These are phyloP conservation scores for Russula abietina DNA, from an alignment of 768 basidiomycete species.

Conservation along the genomic window DNA sequence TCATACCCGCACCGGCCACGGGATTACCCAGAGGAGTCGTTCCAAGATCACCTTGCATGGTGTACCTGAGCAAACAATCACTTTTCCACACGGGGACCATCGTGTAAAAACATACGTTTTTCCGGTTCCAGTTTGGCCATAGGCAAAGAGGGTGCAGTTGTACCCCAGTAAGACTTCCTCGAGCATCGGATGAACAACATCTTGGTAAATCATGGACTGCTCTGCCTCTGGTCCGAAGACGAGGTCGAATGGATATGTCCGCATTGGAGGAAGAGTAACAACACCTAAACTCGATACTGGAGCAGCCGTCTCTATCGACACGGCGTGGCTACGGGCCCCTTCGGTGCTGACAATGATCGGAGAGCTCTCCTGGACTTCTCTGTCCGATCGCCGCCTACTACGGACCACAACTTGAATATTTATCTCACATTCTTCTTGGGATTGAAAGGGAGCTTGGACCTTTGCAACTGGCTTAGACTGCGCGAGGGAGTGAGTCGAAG, in stretches of 20 bases:
- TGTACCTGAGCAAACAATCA: slow-evolving; percentile 50
- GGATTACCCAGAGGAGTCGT: slow-evolving; percentile 84
- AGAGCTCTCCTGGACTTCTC: slow-evolving; percentile 79
- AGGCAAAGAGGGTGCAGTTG: slow-evolving; percentile 96
- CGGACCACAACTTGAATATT: slow-evolving; percentile 94
- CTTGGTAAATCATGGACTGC: slow-evolving; percentile 88
- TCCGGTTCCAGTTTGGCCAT: slow-evolving; percentile 97
- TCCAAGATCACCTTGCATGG: slow-evolving; percentile 93
- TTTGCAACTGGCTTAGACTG: slow-evolving; percentile 24
- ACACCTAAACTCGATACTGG: slow-evolving; percentile 68
- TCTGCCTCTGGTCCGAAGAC: slow-evolving; percentile 98
- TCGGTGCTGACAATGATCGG: slow-evolving; percentile 79
- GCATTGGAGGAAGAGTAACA: slow-evolving; percentile 63
- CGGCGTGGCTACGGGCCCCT: slow-evolving; percentile 67
- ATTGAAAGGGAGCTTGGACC: slow-evolving; percentile 10
- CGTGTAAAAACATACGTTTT: slow-evolving; percentile 72
- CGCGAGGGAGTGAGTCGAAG: slow-evolving; percentile 11
- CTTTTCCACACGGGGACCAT: not conserved
- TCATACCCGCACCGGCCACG: slow-evolving; percentile 87
- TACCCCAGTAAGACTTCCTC: slow-evolving; percentile 93
- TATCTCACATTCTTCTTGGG: slow-evolving; percentile 49
- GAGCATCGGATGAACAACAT: slow-evolving; percentile 89
- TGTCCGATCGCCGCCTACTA: slow-evolving; percentile 78
- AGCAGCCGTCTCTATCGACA: slow-evolving; percentile 74
- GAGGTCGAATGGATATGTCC: slow-evolving; percentile 90